These are phyloP conservation scores for Wickerhamomyces chambardii DNA, from an alignment of 805 yeast genomes.

Conservation along the genomic window DNA sequence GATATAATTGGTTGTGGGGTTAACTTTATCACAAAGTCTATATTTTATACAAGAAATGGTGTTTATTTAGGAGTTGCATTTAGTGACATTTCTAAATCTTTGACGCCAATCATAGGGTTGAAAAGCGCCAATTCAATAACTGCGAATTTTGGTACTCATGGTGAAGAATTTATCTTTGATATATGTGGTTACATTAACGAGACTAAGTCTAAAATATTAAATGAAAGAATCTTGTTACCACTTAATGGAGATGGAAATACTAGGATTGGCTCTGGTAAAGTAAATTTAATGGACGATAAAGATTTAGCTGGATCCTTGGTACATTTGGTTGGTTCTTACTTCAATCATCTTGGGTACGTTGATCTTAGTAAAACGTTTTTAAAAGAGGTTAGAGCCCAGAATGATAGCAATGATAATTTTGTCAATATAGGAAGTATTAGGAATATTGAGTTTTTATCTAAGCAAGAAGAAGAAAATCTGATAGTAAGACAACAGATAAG, in stretches of 20 bases:
- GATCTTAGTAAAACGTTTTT: constrained; percentile 45
- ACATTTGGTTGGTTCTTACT: constrained; percentile 34
- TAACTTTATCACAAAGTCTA: constrained; percentile 49
- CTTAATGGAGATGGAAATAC: background rate
- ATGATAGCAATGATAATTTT: constrained; percentile 8
- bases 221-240: constrained; percentile 16
- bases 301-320: constrained; percentile 20
- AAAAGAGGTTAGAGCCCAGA: constrained; percentile 31
- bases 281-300: constrained; percentile 6
- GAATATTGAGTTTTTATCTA: constrained; percentile 20
- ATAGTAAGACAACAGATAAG: constrained; percentile 37
- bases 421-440: constrained; percentile 9
- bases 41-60: constrained; percentile 83
- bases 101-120: constrained; percentile 40
- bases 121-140: constrained; percentile 23
- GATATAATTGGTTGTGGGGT: constrained; percentile 84
- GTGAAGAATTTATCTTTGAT: constrained; percentile 49
- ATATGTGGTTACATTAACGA: constrained; percentile 42
- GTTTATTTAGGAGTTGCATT: constrained; percentile 49
- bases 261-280: constrained; percentile 5
- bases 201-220: constrained; percentile 29
- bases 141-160: constrained; percentile 31
- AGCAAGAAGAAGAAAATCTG: constrained; percentile 25
- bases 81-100: constrained; percentile 27
- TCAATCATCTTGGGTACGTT: constrained; percentile 49